Evolutionary conservation across 306 rosid species (phyloP).

Genomic region (Spatholobus suberectus): DNA sequence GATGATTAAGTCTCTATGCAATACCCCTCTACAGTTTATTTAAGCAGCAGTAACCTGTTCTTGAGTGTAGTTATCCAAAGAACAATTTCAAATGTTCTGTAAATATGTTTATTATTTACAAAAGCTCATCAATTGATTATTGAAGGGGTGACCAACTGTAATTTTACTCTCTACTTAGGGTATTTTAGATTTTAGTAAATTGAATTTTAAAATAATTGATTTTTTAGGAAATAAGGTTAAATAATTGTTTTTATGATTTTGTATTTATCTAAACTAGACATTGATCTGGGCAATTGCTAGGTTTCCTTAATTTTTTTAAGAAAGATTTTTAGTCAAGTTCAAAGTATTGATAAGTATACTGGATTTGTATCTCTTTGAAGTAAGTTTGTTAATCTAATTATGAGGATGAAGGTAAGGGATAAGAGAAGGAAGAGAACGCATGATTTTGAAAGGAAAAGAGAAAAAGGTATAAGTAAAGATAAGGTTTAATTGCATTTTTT

Average conservation of each 20-base stretch:
- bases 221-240: background rate
- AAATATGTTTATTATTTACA: conserved; percentile 16
- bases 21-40: background rate
- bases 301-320: too few species aligned
- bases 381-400: too few species aligned
- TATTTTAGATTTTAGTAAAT: background rate
- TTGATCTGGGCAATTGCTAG: too few species aligned
- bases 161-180: background rate
- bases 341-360: too few species aligned
- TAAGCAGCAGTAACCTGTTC: background rate
- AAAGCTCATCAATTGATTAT: background rate
- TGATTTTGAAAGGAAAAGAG: too few species aligned
- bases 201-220: background rate
- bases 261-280: background rate
- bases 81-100: background rate
- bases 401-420: too few species aligned
- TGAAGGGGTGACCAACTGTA: background rate
- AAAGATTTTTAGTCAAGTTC: too few species aligned
- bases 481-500: too few species aligned
- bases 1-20: background rate
- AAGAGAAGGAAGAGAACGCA: too few species aligned
- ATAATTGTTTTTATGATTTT: too few species aligned
- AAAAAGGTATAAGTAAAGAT: too few species aligned
- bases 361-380: too few species aligned
- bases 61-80: background rate